Percentiles rank a stretch among this genome's conserved stretches.
phyloP scores from a whole-genome alignment of 2,329 filamentous ascomycete genomes.

The Cytospora chrysosperma region DNA sequence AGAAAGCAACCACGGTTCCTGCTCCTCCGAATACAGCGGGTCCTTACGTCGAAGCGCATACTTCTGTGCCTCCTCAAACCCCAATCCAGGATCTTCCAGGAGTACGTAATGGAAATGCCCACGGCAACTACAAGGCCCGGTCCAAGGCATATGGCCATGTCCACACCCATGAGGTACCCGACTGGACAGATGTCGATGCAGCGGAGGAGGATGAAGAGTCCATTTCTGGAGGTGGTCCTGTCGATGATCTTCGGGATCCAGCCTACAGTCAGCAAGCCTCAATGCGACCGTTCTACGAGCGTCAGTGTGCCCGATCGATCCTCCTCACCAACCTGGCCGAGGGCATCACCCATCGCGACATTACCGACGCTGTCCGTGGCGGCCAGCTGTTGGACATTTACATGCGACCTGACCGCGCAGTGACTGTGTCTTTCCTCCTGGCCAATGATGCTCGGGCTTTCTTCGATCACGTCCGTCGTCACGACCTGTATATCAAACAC shows the following conservation, averaged over 20 bases:
- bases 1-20: background rate
- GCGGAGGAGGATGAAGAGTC: constrained; percentile 1
- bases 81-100: background rate
- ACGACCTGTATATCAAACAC: constrained; percentile 67
- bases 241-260: constrained; percentile 22
- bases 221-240: constrained; percentile 15
- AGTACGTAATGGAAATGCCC: background rate
- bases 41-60: background rate
- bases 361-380: constrained; percentile 65
- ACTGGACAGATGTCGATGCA: constrained; percentile 25
- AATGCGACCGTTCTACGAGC: constrained; percentile 34
- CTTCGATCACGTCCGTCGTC: constrained; percentile 59
- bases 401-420: constrained; percentile 58
- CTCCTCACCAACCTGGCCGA: constrained; percentile 62
- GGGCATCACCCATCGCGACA: constrained; percentile 62
- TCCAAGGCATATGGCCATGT: constrained; percentile 8
- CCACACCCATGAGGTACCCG: constrained; percentile 14
- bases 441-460: constrained; percentile 64
- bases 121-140: constrained; percentile 16
- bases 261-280: constrained; percentile 5
- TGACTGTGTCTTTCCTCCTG: constrained; percentile 69
- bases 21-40: background rate
- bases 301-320: constrained; percentile 55
- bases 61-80: background rate
- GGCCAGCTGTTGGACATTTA: constrained; percentile 70